These are phyloP conservation scores for Lachancea dasiensis DNA, from an alignment of 805 yeast genomes.

Conservation along the genomic window DNA sequence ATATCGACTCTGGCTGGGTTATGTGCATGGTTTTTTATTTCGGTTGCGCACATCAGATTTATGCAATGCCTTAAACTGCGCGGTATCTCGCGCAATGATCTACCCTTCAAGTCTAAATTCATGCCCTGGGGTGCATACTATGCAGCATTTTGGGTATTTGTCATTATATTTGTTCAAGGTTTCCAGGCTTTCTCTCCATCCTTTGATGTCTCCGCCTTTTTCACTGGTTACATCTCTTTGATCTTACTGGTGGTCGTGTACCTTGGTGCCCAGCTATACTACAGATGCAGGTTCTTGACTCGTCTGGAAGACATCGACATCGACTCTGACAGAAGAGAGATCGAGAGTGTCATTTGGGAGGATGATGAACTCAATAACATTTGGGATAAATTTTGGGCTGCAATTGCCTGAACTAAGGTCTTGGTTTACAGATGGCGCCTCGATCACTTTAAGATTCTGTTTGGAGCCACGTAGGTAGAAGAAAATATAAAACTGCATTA, in stretches of 20 bases:
- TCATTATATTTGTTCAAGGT: slow-evolving; percentile 65
- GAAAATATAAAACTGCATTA: too few species aligned
- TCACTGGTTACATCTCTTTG: slow-evolving; percentile 59
- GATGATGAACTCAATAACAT: slow-evolving; percentile 43
- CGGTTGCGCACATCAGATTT: slow-evolving; percentile 53
- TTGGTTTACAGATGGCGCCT: too few species aligned
- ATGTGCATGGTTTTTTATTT: slow-evolving; percentile 60
- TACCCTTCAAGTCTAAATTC: slow-evolving; percentile 61
- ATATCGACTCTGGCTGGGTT: slow-evolving; percentile 64
- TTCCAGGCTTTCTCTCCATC: slow-evolving; percentile 52
- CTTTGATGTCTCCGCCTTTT: slow-evolving; percentile 48
- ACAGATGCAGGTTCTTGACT: slow-evolving; percentile 42
- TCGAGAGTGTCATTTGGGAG: slow-evolving; percentile 51
- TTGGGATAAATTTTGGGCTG: slow-evolving; percentile 51
- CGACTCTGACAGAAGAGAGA: slow-evolving; percentile 55
- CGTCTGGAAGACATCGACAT: slow-evolving; percentile 54
- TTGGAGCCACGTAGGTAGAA: too few species aligned
- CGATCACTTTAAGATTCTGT: too few species aligned
- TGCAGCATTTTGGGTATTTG: slow-evolving; percentile 45
- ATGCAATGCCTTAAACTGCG: slow-evolving; percentile 55
- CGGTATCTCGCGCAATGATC: slow-evolving; percentile 53
- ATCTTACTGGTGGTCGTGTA: slow-evolving; percentile 47
- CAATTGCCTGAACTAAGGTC: slow-evolving; percentile 18
- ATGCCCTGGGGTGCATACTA: slow-evolving; percentile 65
- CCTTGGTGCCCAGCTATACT: slow-evolving; percentile 46